Evolutionary conservation across 129 eudicot genomes (phyloP), one percentile per base, ranked within the genome.

Genomic region (Centaurea solstitialis): DNA sequence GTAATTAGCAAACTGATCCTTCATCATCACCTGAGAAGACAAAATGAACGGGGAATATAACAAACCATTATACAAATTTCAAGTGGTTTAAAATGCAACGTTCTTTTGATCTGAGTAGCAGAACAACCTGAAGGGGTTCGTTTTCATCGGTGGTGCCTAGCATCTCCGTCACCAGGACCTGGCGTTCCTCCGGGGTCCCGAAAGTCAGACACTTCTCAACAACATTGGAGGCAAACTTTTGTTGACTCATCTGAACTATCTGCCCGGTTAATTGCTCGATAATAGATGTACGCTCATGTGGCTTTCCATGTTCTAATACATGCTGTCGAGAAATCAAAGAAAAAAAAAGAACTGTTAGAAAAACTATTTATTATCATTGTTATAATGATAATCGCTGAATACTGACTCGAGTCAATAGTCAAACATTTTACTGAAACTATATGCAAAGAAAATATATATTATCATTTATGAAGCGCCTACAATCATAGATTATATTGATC

Each of bases 241-340:
- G 98, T 88, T 93, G 99, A 80, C 98, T 91, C 98, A 95, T 95
- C 76, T 89, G 94, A 76, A 95, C 94, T 76, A 95, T 93, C 81
- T 92, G 91, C 75, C 94, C 98, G 35, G 86, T 85, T 65, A 95
- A 70, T 47, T 94, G 85, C 47, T 76, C 85, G 13, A 94, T 92
- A 39, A 92, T 94, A 81, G 85, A 59, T 11, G 97, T 50, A 53
- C 98, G 94, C 64, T 95, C 98, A 13, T 88, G 86, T 2, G 98
- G 93, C 92, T 90, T 89, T 77, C 98, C 98, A 72, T 92, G 99
- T 80, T 93, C 94, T 86, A 95, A 87, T 17, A 95, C 99, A 85
- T 93, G 98, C 98, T 95, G 90, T 30, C 24, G 24, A 15, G 59
- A 71, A 9, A 68, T 50, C 15, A 38, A 30, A 21, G 62, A 59